Percentiles rank a stretch among this genome's conserved stretches.
Evolutionary conservation across 75 land plant genomes (phyloP).

Genomic region (Picea sitchensis): DNA sequence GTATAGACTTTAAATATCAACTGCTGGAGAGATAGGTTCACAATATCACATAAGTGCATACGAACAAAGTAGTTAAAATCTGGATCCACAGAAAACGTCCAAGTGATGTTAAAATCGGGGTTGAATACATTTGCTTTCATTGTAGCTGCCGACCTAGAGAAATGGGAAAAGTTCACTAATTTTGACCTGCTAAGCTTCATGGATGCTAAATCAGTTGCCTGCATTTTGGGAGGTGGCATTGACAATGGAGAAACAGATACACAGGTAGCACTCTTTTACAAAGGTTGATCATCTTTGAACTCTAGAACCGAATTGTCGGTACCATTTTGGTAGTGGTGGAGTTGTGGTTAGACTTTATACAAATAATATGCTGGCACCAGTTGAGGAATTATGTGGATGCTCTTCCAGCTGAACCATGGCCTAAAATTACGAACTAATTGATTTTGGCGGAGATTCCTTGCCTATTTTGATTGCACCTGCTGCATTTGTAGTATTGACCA

Average conservation of each 20-base stretch:
- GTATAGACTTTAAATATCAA: conserved; percentile 46
- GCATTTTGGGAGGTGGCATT: conserved; percentile 24
- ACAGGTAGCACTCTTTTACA: too few species aligned
- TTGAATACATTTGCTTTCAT: conserved; percentile 25
- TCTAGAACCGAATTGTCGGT: too few species aligned
- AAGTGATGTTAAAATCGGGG: conserved; percentile 49
- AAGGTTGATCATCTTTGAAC: too few species aligned
- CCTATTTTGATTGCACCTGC: too few species aligned
- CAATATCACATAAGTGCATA: conserved; percentile 57
- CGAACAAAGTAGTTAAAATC: conserved; percentile 47
- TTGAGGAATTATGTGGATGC: too few species aligned
- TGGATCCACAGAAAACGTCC: conserved; percentile 51
- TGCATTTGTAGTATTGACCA: too few species aligned
- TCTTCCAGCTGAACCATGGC: too few species aligned
- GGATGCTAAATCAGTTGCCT: background rate
- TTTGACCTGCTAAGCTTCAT: conserved; percentile 3
- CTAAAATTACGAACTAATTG: too few species aligned
- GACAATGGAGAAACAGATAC: background rate
- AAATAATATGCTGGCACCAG: too few species aligned
- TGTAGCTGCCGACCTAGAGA: conserved; percentile 22
- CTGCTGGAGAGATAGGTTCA: conserved; percentile 15
- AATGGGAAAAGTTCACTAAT: conserved; percentile 18
- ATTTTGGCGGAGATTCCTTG: too few species aligned
- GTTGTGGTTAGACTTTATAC: too few species aligned
- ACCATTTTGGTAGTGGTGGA: too few species aligned